Percentiles rank a stretch among this genome's conserved stretches.
Evolutionary conservation across 2,329 filamentous ascomycete species (phyloP).

Genomic region (Sporothrix schenckii): DNA sequence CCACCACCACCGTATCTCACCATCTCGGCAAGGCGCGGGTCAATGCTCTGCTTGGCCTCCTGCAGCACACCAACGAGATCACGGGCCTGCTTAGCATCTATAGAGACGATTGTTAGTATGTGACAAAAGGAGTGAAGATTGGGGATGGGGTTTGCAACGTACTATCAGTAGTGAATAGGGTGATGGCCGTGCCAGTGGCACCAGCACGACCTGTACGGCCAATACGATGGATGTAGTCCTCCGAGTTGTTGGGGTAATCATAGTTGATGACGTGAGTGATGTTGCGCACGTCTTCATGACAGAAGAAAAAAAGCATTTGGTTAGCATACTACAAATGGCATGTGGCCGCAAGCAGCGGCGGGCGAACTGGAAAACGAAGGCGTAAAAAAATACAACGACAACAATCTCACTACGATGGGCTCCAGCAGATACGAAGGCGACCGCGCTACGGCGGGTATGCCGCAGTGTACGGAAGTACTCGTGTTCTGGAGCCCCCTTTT

Average conservation of each 20-base stretch:
- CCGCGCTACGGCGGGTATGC: slow-evolving; percentile 26
- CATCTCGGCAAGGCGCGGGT: slow-evolving; percentile 95
- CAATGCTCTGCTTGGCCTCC: slow-evolving; percentile 97
- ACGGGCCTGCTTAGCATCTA: slow-evolving; percentile 92
- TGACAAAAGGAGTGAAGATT: neutral
- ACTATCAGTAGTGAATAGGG: slow-evolving; percentile 99
- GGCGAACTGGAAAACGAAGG: slow-evolving; percentile 1
- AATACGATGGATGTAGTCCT: slow-evolving; percentile 97
- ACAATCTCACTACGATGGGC: slow-evolving; percentile 57
- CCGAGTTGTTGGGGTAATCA: slow-evolving; percentile 99
- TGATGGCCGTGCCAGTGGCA: slow-evolving; percentile 93
- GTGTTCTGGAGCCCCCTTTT: slow-evolving; percentile 51
- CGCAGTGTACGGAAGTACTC: slow-evolving; percentile 51
- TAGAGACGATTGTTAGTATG: neutral
- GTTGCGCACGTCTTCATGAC: slow-evolving; percentile 92
- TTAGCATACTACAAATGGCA: slow-evolving; percentile 67
- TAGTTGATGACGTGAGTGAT: slow-evolving; percentile 99
- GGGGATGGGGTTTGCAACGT: slow-evolving; percentile 51
- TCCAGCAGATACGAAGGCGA: slow-evolving; percentile 58
- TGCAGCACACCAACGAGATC: slow-evolving; percentile 90
- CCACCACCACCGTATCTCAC: slow-evolving; percentile 85
- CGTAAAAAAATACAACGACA: slow-evolving; percentile 40
- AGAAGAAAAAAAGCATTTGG: slow-evolving; percentile 55
- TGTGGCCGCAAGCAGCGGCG: slow-evolving; percentile 7
- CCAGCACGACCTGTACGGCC: slow-evolving; percentile 96